These are phyloP conservation scores for Saraca asoca DNA, from an alignment of 331 rosid genomes.

Conservation along the genomic window DNA sequence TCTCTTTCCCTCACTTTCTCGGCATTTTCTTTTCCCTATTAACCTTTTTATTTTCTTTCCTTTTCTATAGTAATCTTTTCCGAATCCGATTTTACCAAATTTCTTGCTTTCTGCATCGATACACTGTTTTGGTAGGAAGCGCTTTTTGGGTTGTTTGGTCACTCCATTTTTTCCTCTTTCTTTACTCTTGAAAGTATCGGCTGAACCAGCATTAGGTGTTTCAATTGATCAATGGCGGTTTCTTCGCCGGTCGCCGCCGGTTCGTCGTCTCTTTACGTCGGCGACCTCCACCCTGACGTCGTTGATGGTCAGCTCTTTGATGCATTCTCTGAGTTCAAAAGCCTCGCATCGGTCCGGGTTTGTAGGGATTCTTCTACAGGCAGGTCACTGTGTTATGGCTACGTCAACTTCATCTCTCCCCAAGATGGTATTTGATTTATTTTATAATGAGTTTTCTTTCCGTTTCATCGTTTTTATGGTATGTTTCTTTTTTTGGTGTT, in stretches of 20 bases:
- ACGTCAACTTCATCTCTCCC: slow-evolving; percentile 62
- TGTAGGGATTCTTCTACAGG: slow-evolving; percentile 64
- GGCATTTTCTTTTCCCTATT: neutral
- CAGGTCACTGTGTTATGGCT: slow-evolving; percentile 81
- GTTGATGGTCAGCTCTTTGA: slow-evolving; percentile 56
- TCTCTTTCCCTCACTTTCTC: slow-evolving; percentile 12
- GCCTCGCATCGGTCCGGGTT: slow-evolving; percentile 65
- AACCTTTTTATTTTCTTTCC: slow-evolving; percentile 9
- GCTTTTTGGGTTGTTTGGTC: neutral
- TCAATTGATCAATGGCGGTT: slow-evolving; percentile 59
- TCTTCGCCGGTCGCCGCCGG: slow-evolving; percentile 45
- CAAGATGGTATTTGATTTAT: slow-evolving; percentile 55
- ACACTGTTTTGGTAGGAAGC: slow-evolving; percentile 7
- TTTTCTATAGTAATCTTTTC: neutral
- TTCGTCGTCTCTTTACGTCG: slow-evolving; percentile 76
- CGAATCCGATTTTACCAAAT: slow-evolving; percentile 1
- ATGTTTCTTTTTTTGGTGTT: neutral
- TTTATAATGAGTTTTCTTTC: neutral
- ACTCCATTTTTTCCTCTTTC: neutral
- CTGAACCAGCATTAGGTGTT: slow-evolving; percentile 6
- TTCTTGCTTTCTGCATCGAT: slow-evolving; percentile 3
- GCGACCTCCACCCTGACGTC: slow-evolving; percentile 72
- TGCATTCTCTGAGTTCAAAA: slow-evolving; percentile 54
- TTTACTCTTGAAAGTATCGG: neutral
- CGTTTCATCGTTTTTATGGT: neutral